These are phyloP conservation scores for Sanghuangporus baumii DNA, from an alignment of 1,284 basidiomycete genomes.

Conservation along the genomic window DNA sequence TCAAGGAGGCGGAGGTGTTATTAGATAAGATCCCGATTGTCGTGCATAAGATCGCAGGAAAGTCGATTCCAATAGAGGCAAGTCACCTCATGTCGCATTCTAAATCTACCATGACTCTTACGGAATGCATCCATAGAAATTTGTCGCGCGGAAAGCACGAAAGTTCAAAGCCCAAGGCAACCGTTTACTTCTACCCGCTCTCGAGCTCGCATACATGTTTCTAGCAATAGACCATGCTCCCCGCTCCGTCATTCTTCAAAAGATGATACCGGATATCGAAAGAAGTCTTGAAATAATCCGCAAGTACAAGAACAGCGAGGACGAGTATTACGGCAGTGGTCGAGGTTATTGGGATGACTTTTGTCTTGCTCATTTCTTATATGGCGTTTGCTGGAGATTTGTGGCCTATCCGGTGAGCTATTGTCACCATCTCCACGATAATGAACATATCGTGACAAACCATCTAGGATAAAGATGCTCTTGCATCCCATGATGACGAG, in stretches of 20 bases:
- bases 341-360: slow-evolving; percentile 49
- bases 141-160: slow-evolving; percentile 44
- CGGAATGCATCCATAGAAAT: slow-evolving; percentile 33
- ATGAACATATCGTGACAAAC: background rate
- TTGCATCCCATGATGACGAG: background rate
- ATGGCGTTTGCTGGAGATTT: slow-evolving; percentile 39
- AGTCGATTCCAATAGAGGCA: slow-evolving; percentile 45
- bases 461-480: slow-evolving; percentile 2
- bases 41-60: slow-evolving; percentile 38
- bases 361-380: slow-evolving; percentile 47
- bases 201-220: slow-evolving; percentile 49
- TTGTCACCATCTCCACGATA: background rate
- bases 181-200: slow-evolving; percentile 43
- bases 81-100: background rate
- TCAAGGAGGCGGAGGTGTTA: slow-evolving; percentile 24
- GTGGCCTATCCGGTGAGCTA: slow-evolving; percentile 36
- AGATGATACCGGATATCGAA: slow-evolving; percentile 25
- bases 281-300: slow-evolving; percentile 23
- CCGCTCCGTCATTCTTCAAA: slow-evolving; percentile 17
- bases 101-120: background rate
- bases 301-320: background rate
- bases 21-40: slow-evolving; percentile 34
- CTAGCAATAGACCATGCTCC: slow-evolving; percentile 27
- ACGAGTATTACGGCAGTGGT: slow-evolving; percentile 31
- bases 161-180: slow-evolving; percentile 45